Base-by-base conservation (phyloP, 75 land plant genomes). In the Pseudotsuga menziesii region DNA sequence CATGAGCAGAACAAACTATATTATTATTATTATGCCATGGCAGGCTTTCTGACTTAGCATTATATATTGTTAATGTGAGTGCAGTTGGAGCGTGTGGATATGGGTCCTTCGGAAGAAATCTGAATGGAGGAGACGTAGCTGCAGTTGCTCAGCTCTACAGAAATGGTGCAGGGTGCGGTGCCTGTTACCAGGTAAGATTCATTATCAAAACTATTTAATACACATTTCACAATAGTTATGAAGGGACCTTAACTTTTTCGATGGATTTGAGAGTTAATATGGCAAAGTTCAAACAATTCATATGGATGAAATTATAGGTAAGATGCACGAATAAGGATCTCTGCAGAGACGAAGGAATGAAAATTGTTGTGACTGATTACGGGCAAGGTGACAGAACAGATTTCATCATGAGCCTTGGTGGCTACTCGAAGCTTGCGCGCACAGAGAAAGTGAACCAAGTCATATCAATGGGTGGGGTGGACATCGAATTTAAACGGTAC, bases 281-380 rank as follows among this genome's bases (percentile, higher is more conserved):
- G 22, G 11, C 22, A 59, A n/a, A n/a, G n/a, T n/a, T n/a, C n/a
- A n/a, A 57, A 17, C 1, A 19, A n/a, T 59, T 19, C 61, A 19
- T n/a, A 19, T 59, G 1, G 6, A 17, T 59, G 19, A 59, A 59
- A 19, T 19, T 19, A 7, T 19, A 89, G 91, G 89, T 89, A 39
- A 78, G 83, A 70, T 89, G 89, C 77, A 85, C 75, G 5, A 80
- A 83, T 78, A 69, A 39, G 0, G 56, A 79, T 26, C 83, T 79
- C 56, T 90, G 92, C 82, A 79, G 85, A 19, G 83, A 87, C 61
- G 80, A 83, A 0, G 92, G 92, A 62, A 87, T 76, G 56, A 90
- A 79, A 2, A 77, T 85, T 39, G 92, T 85, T 7, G 85, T 87
- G 54, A 90, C 92, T 1, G 92, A 90, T 61, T 57, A 54, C 8